Evolutionary conservation across 139 green algal genomes (phyloP).

Genomic region (Micromonas pusilla): DNA sequence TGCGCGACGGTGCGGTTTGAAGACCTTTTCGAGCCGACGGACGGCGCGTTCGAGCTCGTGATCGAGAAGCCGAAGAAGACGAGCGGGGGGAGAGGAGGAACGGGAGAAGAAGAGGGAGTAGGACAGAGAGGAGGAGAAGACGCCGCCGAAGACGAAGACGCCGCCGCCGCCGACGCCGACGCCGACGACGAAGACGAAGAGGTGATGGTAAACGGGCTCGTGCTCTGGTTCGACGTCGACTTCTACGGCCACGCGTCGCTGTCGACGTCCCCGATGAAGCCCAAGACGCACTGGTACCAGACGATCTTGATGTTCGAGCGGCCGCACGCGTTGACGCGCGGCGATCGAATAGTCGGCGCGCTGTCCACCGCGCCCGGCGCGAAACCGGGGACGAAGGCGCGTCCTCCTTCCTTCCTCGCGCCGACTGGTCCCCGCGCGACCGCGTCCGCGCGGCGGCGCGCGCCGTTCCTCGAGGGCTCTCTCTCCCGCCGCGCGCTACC

Average conservation of each 20-base stretch:
- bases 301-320: constrained; percentile 92
- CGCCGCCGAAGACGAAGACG: background rate
- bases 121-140: too few relatives aligned
- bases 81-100: too few relatives aligned
- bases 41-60: constrained; percentile 54
- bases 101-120: too few relatives aligned
- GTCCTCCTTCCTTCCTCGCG: too few relatives aligned
- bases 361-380: constrained; percentile 51
- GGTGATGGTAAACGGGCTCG: constrained; percentile 61
- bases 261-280: constrained; percentile 42
- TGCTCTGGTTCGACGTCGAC: constrained; percentile 80
- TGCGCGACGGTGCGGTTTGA: constrained; percentile 56
- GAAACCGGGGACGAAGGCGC: constrained; percentile 47
- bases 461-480: too few relatives aligned
- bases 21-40: constrained; percentile 74
- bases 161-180: background rate
- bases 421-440: too few relatives aligned
- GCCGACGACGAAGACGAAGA: background rate
- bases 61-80: background rate
- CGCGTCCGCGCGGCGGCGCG: too few relatives aligned
- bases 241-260: constrained; percentile 83
- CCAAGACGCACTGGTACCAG: constrained; percentile 68
- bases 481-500: too few relatives aligned
- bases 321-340: constrained; percentile 53
- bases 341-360: constrained; percentile 43